Evolutionary conservation across 1,284 basidiomycete genomes (phyloP).

Genomic region (Apiotrichum mycotoxinovorans): DNA sequence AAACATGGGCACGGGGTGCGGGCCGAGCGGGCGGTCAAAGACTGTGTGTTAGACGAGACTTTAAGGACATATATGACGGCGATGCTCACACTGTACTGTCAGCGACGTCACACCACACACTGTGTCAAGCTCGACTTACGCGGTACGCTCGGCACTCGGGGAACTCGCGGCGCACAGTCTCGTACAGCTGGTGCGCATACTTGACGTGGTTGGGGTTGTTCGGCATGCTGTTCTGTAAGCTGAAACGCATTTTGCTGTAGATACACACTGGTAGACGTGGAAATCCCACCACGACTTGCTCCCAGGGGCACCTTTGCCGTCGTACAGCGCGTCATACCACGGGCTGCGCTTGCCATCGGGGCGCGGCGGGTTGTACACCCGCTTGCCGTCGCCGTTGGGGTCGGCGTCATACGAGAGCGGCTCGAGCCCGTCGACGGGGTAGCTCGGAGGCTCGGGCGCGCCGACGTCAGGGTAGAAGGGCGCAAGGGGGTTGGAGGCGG

Average conservation of each 20-base stretch:
- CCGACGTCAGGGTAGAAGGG: conserved; percentile 8
- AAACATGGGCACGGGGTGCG: conserved; percentile 61
- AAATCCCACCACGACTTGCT: conserved; percentile 22
- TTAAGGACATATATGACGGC: neutral
- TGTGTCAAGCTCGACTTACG: conserved; percentile 4
- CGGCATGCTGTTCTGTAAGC: conserved; percentile 36
- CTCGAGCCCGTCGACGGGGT: conserved; percentile 7
- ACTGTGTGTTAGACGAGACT: too few relatives aligned
- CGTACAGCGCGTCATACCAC: conserved; percentile 20
- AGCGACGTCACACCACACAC: too few relatives aligned
- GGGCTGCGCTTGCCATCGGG: conserved; percentile 16
- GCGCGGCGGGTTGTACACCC: conserved; percentile 44
- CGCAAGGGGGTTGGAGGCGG: neutral
- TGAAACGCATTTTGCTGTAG: conserved; percentile 51
- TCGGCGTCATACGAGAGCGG: conserved; percentile 52
- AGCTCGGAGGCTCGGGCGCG: conserved; percentile 3
- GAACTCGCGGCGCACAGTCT: conserved; percentile 23
- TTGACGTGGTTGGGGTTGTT: conserved; percentile 20
- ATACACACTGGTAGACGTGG: conserved; percentile 22
- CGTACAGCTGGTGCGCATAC: conserved; percentile 23
- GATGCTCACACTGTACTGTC: conserved; percentile 7
- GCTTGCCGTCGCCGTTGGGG: conserved; percentile 59
- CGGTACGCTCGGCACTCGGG: conserved; percentile 21
- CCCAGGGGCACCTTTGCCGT: neutral
- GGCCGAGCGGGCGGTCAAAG: conserved; percentile 19